A percentile compares a stretch with the other conserved stretches of the same genome.
phyloP scores from a whole-genome alignment of 192 early-diverging fungal genomes.

The Podila verticillata region DNA sequence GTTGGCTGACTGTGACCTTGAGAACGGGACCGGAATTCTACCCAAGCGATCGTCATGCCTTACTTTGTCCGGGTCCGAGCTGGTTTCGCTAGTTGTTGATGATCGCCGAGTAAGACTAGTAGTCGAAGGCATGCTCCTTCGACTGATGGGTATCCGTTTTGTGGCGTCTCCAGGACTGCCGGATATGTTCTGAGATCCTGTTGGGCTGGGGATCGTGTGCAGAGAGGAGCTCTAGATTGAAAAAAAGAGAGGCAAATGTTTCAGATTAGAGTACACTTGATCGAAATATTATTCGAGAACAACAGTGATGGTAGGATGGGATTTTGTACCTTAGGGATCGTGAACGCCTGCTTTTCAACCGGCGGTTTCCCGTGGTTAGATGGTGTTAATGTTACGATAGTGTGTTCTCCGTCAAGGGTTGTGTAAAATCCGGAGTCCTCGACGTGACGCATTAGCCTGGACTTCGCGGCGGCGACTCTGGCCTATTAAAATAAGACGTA shows the following conservation, averaged over 20 bases:
- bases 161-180: constrained; percentile 10
- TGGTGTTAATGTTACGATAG: constrained; percentile 10
- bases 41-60: constrained; percentile 5
- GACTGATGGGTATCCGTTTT: constrained; percentile 1
- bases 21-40: constrained; percentile 13
- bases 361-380: not conserved
- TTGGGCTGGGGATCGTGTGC: not conserved
- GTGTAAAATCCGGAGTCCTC: constrained; percentile 10
- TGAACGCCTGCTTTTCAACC: not conserved
- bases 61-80: constrained; percentile 32
- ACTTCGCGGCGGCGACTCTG: constrained; percentile 19
- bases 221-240: constrained; percentile 8
- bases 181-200: not conserved
- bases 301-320: too few species aligned
- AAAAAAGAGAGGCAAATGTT: not conserved
- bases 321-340: constrained; percentile 9
- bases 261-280: too few species aligned
- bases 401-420: not conserved
- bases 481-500: constrained; percentile 6
- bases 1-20: constrained; percentile 9
- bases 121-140: constrained; percentile 15
- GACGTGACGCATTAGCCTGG: constrained; percentile 17
- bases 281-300: too few species aligned
- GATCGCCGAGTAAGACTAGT: constrained; percentile 3
- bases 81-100: constrained; percentile 36